phyloP scores from a whole-genome alignment of 371 early-diverging fungal genomes.

The Cokeromyces recurvatus region DNA sequence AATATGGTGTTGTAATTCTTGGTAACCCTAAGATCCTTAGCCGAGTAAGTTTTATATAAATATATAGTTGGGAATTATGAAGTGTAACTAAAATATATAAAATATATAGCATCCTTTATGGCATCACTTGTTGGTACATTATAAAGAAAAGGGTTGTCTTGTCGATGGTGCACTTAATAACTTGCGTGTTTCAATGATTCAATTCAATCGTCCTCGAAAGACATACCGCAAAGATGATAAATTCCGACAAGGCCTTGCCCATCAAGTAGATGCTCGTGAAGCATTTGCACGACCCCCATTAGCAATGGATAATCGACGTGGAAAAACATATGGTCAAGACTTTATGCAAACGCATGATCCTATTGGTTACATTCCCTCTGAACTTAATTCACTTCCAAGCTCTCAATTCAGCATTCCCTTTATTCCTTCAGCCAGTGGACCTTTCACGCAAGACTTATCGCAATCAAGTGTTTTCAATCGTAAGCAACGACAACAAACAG shows the following conservation, averaged over 20 bases:
- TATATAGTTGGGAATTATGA: too few species aligned
- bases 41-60: constrained; percentile 32
- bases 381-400: constrained; percentile 47
- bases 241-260: constrained; percentile 61
- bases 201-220: constrained; percentile 75
- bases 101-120: constrained; percentile 87
- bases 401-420: constrained; percentile 63
- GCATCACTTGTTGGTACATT: constrained; percentile 93
- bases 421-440: constrained; percentile 59
- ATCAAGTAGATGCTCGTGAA: constrained; percentile 65
- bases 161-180: constrained; percentile 94
- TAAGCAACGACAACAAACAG: constrained; percentile 22
- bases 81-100: too few species aligned
- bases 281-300: constrained; percentile 60
- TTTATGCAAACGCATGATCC: constrained; percentile 58
- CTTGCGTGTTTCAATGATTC: constrained; percentile 81
- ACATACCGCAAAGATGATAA: constrained; percentile 58
- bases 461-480: constrained; percentile 48
- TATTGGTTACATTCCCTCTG: constrained; percentile 57
- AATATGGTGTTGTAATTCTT: constrained; percentile 92
- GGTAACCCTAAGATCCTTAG: constrained; percentile 96
- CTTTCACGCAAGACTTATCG: constrained; percentile 69
- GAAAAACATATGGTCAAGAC: constrained; percentile 46
- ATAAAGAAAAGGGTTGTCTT: constrained; percentile 85
- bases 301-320: constrained; percentile 50